These are phyloP conservation scores for Fistulina hepatica DNA, from an alignment of 1,284 basidiomycete species.

Conservation along the genomic window DNA sequence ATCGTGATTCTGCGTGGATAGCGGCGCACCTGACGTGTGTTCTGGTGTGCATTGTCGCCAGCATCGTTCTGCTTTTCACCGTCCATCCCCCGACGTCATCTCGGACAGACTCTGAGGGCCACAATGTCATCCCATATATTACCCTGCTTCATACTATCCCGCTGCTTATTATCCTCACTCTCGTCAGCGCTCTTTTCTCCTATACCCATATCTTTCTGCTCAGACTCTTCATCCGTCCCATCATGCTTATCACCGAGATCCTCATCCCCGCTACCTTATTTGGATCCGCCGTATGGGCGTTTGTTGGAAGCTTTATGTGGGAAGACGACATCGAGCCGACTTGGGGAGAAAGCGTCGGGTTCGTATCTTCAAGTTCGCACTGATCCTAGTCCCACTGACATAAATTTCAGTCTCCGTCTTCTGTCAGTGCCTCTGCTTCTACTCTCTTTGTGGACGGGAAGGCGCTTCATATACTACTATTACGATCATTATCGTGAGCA, in stretches of 20 bases:
- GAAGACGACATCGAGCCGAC: conserved; percentile 57
- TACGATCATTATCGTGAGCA: not conserved
- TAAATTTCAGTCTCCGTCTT: conserved; percentile 65
- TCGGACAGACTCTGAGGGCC: conserved; percentile 24
- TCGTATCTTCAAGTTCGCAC: conserved; percentile 21
- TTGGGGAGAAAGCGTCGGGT: conserved; percentile 77
- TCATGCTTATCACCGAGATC: conserved; percentile 69
- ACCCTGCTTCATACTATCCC: conserved; percentile 78
- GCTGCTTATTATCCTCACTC: conserved; percentile 68
- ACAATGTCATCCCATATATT: conserved; percentile 56
- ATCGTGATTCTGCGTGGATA: conserved; percentile 63
- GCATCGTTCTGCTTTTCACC: conserved; percentile 52
- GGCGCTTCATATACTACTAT: conserved; percentile 52
- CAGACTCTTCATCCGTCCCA: conserved; percentile 70
- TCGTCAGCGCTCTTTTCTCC: conserved; percentile 60
- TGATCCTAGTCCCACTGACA: conserved; percentile 1
- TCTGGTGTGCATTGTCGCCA: conserved; percentile 47
- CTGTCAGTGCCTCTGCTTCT: conserved; percentile 70
- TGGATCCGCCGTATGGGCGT: conserved; percentile 78
- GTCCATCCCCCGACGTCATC: conserved; percentile 28
- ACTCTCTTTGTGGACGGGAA: conserved; percentile 60
- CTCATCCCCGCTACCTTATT: conserved; percentile 75
- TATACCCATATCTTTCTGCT: conserved; percentile 72
- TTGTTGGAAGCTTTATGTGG: conserved; percentile 85
- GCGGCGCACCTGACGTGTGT: conserved; percentile 53